Percentiles rank a stretch among this genome's conserved stretches.
phyloP scores from a whole-genome alignment of 345 rosid species.

The Camelina neglecta region DNA sequence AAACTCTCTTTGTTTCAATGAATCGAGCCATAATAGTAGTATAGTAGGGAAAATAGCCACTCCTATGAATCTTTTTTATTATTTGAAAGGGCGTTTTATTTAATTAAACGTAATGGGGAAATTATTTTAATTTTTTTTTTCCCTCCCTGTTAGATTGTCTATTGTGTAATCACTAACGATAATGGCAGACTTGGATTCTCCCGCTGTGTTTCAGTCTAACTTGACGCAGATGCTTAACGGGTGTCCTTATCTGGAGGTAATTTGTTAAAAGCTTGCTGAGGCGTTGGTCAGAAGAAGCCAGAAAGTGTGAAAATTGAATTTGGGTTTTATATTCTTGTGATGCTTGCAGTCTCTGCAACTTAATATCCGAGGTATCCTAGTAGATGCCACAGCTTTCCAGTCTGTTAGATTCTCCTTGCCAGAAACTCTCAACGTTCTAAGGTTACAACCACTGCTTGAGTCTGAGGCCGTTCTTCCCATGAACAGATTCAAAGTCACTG shows the following conservation, averaged over 20 bases:
- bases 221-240: conserved; percentile 48
- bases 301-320: conserved; percentile 41
- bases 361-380: conserved; percentile 49
- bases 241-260: conserved; percentile 64
- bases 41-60: no score
- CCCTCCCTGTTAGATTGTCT: no score
- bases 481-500: conserved; percentile 42
- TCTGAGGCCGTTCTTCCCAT: conserved; percentile 49
- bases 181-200: conserved; percentile 46
- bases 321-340: conserved; percentile 44
- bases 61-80: no score
- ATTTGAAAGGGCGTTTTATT: no score
- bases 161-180: no score
- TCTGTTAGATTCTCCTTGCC: conserved; percentile 50
- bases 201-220: conserved; percentile 38
- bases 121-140: no score
- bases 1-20: no score
- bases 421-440: conserved; percentile 52
- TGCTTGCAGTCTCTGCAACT: conserved; percentile 59
- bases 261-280: conserved; percentile 42
- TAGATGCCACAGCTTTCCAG: conserved; percentile 45
- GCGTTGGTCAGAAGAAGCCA: conserved; percentile 44
- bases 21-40: no score
- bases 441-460: conserved; percentile 54
- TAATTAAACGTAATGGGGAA: no score